A percentile compares a stretch with the other conserved stretches of the same genome.
phyloP scores from a whole-genome alignment of 352 stramenopile species.

The Globisporangium echinulatum region DNA sequence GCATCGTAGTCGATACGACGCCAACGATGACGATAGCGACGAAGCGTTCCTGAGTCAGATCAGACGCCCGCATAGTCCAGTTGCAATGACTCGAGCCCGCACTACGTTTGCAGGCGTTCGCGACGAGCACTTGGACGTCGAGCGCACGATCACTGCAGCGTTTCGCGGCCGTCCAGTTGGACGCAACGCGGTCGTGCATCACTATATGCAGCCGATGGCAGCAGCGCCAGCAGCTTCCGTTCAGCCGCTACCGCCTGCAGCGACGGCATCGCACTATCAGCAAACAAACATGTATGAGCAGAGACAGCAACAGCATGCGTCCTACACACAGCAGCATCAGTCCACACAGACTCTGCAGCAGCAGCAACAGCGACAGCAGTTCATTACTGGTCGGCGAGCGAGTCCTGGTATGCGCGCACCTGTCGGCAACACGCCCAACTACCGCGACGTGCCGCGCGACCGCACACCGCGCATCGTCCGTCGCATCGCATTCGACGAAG shows the following conservation, averaged over 20 bases:
- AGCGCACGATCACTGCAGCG: constrained; percentile 13
- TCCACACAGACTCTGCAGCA: background rate
- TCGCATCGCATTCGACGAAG: constrained; percentile 36
- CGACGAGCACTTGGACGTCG: constrained; percentile 12
- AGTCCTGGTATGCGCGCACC: background rate
- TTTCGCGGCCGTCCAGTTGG: constrained; percentile 11
- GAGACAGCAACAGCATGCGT: background rate
- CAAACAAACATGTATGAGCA: constrained; percentile 12
- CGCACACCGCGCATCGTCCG: constrained; percentile 31
- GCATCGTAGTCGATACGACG: constrained; percentile 10
- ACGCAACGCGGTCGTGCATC: background rate
- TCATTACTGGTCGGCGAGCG: constrained; percentile 4
- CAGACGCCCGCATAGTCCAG: constrained; percentile 4
- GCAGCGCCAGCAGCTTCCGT: background rate
- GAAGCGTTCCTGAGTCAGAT: constrained; percentile 14
- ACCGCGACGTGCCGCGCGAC: constrained; percentile 8
- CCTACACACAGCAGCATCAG: background rate
- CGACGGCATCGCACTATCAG: background rate
- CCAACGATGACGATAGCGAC: constrained; percentile 17
- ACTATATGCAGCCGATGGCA: constrained; percentile 1
- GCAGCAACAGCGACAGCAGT: constrained; percentile 5
- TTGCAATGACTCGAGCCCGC: background rate
- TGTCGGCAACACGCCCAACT: constrained; percentile 4
- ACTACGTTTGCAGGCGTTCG: constrained; percentile 2
- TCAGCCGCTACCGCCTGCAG: background rate